Conservation (phyloP, 495 filamentous ascomycete species). For the Xylaria palmicola region DNA sequence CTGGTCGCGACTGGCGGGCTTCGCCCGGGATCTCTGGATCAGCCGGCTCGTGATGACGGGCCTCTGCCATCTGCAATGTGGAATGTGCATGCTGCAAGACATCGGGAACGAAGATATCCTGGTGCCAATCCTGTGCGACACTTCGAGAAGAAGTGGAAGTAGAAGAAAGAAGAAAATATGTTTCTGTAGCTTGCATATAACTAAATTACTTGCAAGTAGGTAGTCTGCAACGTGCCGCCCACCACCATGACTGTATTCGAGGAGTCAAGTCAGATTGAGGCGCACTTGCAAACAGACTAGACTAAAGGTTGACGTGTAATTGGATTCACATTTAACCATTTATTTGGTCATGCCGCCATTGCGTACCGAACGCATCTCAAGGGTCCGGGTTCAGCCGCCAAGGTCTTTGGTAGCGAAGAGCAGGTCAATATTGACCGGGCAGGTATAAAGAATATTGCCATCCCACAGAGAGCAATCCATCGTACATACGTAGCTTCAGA, state of each 20-base stretch:
- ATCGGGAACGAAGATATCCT: constrained; percentile 3
- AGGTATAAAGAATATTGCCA: background rate
- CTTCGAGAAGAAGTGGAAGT: constrained; percentile 6
- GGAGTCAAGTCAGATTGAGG: too few relatives aligned
- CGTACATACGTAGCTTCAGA: too few relatives aligned
- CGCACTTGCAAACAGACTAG: too few relatives aligned
- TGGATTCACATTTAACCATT: too few relatives aligned
- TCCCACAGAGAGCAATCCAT: background rate
- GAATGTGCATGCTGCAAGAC: constrained; percentile 12
- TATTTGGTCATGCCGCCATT: too few relatives aligned
- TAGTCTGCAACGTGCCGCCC: too few relatives aligned
- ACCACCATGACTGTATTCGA: too few relatives aligned
- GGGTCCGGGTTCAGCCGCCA: background rate
- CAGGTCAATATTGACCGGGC: background rate
- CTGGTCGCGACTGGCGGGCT: background rate
- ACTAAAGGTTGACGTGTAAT: too few relatives aligned
- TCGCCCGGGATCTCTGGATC: background rate
- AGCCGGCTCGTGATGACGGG: constrained; percentile 7
- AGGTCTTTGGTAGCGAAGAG: background rate
- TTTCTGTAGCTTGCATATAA: background rate
- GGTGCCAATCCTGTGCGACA: background rate
- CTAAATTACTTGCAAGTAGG: background rate
- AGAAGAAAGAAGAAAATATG: background rate
- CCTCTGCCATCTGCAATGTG: background rate
- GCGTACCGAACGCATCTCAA: background rate